Percentiles rank a stretch among this genome's conserved stretches.
These are phyloP conservation scores for Salix caprea DNA, from an alignment of 345 rosid species.

Conservation along the genomic window DNA sequence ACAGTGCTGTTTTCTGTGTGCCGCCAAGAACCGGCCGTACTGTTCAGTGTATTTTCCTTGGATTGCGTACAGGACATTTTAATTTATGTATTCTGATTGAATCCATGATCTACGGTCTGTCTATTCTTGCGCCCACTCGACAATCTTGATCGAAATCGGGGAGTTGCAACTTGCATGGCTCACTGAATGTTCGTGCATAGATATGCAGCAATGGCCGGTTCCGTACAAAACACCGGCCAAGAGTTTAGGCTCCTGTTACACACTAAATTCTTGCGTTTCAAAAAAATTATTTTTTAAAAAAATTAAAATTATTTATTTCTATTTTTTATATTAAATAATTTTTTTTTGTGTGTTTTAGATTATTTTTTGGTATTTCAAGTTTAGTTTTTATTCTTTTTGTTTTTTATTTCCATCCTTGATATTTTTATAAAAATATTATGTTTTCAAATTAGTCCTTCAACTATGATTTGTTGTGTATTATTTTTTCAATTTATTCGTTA, in stretches of 20 bases:
- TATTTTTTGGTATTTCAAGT: no score
- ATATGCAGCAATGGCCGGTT: background rate
- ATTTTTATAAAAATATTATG: no score
- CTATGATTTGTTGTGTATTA: no score
- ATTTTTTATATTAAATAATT: no score
- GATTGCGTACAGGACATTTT: background rate
- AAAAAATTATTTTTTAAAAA: no score
- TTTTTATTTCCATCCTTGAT: no score
- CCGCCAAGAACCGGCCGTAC: background rate
- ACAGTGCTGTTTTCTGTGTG: background rate
- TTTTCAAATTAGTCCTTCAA: no score
- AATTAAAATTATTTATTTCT: no score
- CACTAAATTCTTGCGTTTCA: no score
- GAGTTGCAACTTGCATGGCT: background rate
- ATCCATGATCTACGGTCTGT: background rate
- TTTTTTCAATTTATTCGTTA: no score
- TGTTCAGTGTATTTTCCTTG: background rate
- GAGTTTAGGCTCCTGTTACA: background rate
- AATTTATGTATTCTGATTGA: background rate
- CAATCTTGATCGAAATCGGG: background rate
- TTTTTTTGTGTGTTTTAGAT: no score
- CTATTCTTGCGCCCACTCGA: background rate
- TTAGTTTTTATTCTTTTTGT: no score
- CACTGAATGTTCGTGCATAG: background rate
- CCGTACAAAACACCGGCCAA: background rate